These are phyloP conservation scores for Arabidopsis lyrata DNA, from an alignment of 441 rosid genomes.

Conservation along the genomic window DNA sequence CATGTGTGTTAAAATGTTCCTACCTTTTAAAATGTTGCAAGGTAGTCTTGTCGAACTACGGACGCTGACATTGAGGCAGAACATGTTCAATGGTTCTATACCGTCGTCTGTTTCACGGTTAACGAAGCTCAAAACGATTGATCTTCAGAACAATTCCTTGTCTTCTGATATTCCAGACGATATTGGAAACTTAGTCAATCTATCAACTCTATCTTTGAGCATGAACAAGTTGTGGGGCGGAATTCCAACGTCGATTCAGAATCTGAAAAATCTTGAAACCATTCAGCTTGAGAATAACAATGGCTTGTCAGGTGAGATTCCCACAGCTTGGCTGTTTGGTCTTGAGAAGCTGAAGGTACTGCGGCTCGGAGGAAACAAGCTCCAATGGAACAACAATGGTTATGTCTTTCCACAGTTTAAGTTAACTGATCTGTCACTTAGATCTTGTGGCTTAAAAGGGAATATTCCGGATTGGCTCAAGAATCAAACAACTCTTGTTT, in stretches of 20 bases:
- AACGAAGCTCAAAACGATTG: constrained; percentile 30
- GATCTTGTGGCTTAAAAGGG: constrained; percentile 47
- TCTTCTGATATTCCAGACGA: constrained; percentile 39
- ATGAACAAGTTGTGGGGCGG: constrained; percentile 24
- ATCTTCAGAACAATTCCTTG: constrained; percentile 25
- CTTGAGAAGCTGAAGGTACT: constrained; percentile 27
- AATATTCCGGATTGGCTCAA: constrained; percentile 46
- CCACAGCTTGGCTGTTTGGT: constrained; percentile 31
- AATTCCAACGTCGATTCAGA: constrained; percentile 37
- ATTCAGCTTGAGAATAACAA: constrained; percentile 20
- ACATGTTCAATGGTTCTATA: constrained; percentile 45
- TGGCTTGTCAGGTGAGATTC: constrained; percentile 39
- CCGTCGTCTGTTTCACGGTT: constrained; percentile 40
- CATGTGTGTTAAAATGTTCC: not conserved
- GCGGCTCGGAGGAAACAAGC: constrained; percentile 30
- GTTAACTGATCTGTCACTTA: constrained; percentile 32
- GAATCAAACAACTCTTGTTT: constrained; percentile 28
- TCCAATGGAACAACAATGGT: constrained; percentile 38
- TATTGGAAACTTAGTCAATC: constrained; percentile 37
- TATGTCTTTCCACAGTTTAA: constrained; percentile 25
- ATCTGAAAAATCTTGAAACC: constrained; percentile 13
- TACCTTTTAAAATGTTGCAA: not conserved
- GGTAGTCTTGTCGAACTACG: constrained; percentile 33
- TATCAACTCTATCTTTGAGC: not conserved
- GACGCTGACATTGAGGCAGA: constrained; percentile 3